These are phyloP conservation scores for Podospora pseudocomata DNA, from an alignment of 495 filamentous ascomycete species.

Conservation along the genomic window DNA sequence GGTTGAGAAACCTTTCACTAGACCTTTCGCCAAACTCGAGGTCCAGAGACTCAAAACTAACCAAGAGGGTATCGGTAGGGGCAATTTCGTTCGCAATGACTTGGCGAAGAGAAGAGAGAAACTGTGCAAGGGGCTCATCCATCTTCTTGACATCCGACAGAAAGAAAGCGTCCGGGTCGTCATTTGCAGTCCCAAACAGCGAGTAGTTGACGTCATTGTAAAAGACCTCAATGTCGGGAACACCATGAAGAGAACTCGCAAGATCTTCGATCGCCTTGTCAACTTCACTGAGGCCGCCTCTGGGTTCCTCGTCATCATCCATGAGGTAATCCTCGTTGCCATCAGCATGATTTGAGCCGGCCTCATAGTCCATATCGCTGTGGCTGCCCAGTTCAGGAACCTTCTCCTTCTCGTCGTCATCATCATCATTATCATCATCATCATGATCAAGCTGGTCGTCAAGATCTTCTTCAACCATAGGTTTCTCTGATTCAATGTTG, in stretches of 20 bases:
- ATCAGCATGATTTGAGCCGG: background rate
- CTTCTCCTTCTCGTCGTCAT: constrained; percentile 7
- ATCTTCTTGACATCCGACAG: constrained; percentile 63
- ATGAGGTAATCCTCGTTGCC: background rate
- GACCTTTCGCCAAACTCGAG: constrained; percentile 63
- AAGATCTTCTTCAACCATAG: constrained; percentile 1
- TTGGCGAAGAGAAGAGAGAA: constrained; percentile 62
- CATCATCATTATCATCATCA: constrained; percentile 1
- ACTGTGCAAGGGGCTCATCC: constrained; percentile 51
- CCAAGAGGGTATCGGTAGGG: constrained; percentile 63
- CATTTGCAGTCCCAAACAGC: constrained; percentile 63
- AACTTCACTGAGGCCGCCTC: constrained; percentile 8
- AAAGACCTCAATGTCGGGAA: constrained; percentile 53
- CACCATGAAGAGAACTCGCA: background rate
- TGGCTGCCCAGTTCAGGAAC: background rate
- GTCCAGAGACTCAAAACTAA: constrained; percentile 64
- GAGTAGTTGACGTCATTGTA: constrained; percentile 68
- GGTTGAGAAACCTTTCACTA: constrained; percentile 25
- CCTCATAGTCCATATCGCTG: background rate
- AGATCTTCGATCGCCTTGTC: constrained; percentile 16
- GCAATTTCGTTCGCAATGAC: constrained; percentile 64
- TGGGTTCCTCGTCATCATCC: constrained; percentile 1
- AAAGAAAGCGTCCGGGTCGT: constrained; percentile 68
- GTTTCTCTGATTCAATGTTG: constrained; percentile 1
- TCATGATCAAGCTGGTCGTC: background rate